Conservation (phyloP, 106 monocot genomes). For the Allium fistulosum region DNA sequence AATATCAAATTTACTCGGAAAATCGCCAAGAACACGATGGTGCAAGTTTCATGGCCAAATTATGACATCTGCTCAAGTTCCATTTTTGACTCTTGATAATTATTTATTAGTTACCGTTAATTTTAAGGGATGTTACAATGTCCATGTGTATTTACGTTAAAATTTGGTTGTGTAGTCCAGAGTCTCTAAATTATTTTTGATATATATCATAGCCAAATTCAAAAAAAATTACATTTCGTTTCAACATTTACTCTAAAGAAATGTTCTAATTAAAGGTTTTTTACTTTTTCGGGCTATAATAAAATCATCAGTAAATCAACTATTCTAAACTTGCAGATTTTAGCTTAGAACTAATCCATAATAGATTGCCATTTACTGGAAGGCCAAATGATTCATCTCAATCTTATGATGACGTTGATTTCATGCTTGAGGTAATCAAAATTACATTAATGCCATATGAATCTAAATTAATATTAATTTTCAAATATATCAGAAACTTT, state of each 20-base stretch:
- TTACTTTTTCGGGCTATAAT: background rate
- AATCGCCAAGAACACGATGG: no score
- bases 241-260: background rate
- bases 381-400: background rate
- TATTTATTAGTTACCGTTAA: no score
- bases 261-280: background rate
- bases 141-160: no score
- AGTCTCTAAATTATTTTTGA: background rate
- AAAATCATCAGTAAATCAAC: background rate
- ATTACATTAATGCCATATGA: background rate
- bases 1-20: no score
- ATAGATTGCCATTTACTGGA: background rate
- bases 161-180: no score
- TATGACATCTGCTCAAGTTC: no score
- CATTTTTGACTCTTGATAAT: no score
- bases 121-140: no score
- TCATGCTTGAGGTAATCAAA: slow-evolving; percentile 3
- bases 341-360: slow-evolving; percentile 4
- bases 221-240: background rate
- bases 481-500: background rate
- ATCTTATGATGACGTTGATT: background rate
- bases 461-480: background rate
- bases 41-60: no score
- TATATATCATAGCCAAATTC: background rate
- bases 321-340: background rate